Percentiles rank a stretch among this genome's conserved stretches.
phyloP scores from a whole-genome alignment of 2,329 filamentous ascomycete genomes.

The Rachicladosporium sp. region DNA sequence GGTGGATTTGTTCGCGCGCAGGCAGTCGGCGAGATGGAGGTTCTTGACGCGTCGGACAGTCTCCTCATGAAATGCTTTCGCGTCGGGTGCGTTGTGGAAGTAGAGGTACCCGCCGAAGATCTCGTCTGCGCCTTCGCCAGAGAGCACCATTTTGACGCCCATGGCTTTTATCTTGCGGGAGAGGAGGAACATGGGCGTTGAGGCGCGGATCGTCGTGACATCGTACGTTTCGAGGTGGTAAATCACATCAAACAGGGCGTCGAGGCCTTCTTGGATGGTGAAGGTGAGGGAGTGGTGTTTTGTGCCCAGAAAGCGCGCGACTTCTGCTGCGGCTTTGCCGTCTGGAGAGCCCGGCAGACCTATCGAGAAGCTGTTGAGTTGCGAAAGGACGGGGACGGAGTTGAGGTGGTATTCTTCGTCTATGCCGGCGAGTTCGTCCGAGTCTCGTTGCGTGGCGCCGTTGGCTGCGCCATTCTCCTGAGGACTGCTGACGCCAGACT shows the following conservation, averaged over 20 bases:
- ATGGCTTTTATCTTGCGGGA: conserved; percentile 99
- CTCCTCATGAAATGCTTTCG: conserved; percentile 88
- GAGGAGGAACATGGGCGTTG: conserved; percentile 95
- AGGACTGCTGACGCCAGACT: conserved; percentile 15
- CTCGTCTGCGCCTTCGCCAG: conserved; percentile 92
- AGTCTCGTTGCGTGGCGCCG: conserved; percentile 35
- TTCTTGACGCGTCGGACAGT: conserved; percentile 91
- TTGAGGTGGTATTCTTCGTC: conserved; percentile 83
- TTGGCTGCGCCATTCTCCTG: conserved; percentile 32
- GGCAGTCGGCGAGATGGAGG: conserved; percentile 88
- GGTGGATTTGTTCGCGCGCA: conserved; percentile 98
- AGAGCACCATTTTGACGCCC: conserved; percentile 98
- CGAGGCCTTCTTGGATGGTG: conserved; percentile 91
- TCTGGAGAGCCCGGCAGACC: conserved; percentile 88
- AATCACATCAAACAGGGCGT: conserved; percentile 94
- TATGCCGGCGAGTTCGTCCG: conserved; percentile 69
- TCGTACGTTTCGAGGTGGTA: conserved; percentile 97
- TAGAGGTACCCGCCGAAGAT: conserved; percentile 98
- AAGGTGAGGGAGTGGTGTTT: conserved; percentile 98
- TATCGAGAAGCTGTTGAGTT: conserved; percentile 98
- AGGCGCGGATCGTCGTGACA: conserved; percentile 95
- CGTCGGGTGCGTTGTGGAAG: conserved; percentile 89
- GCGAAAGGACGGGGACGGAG: conserved; percentile 80
- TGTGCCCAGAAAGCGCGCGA: conserved; percentile 91
- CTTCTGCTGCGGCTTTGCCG: conserved; percentile 79